phyloP scores from a whole-genome alignment of 2,329 filamentous ascomycete genomes.

The Escovopsis sp. region DNA sequence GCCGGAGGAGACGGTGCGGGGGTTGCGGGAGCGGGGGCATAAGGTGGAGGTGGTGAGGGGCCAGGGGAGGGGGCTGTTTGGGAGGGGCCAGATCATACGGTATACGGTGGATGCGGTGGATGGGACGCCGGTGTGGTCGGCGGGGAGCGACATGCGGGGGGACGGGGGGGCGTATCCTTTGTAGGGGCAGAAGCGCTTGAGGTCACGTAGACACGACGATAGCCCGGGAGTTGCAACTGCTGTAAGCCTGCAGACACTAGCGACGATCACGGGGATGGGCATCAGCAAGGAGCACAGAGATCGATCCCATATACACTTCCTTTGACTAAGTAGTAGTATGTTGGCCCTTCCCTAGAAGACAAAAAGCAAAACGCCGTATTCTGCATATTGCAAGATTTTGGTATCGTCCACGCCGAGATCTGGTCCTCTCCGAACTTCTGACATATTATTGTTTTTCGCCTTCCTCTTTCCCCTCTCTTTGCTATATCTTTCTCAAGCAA shows the following conservation, averaged over 20 bases:
- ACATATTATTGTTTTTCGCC: not conserved
- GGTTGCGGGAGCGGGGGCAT: constrained; percentile 57
- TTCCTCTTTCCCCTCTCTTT: constrained; percentile 1
- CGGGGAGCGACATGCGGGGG: constrained; percentile 73
- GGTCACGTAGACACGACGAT: too few relatives aligned
- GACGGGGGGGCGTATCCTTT: constrained; percentile 56
- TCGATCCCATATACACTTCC: too few relatives aligned
- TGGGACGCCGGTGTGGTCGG: constrained; percentile 62
- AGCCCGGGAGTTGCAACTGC: too few relatives aligned
- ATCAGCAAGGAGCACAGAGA: too few relatives aligned
- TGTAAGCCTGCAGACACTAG: too few relatives aligned
- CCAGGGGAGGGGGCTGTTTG: constrained; percentile 54
- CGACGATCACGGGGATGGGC: too few relatives aligned
- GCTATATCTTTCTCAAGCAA: too few relatives aligned
- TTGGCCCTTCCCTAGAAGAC: not conserved
- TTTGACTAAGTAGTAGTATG: too few relatives aligned
- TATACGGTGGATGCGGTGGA: constrained; percentile 57
- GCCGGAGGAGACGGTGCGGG: constrained; percentile 47
- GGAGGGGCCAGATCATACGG: constrained; percentile 73
- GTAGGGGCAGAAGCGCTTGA: constrained; percentile 6
- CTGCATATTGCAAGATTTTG: too few relatives aligned
- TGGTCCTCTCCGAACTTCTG: not conserved
- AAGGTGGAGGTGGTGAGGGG: constrained; percentile 53
- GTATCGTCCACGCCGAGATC: not conserved
- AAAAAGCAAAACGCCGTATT: too few relatives aligned